phyloP scores from a whole-genome alignment of 768 basidiomycete species.

The Lentinula guzmanii region DNA sequence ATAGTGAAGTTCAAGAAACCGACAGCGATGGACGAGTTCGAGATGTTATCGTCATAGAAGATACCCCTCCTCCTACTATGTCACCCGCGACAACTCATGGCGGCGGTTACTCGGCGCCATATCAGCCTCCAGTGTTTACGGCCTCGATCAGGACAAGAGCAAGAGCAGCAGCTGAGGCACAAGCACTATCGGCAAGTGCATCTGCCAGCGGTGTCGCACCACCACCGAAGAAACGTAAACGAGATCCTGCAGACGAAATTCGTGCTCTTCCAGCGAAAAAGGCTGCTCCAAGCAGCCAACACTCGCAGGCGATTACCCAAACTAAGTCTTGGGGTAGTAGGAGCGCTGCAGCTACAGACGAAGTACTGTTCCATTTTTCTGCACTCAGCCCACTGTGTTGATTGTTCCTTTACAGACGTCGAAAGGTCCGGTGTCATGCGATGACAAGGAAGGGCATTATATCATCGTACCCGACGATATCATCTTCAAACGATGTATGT shows the following conservation, averaged over 20 bases:
- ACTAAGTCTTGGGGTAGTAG: slow-evolving; percentile 66
- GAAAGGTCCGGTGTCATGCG: slow-evolving; percentile 70
- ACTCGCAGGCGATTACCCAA: slow-evolving; percentile 40
- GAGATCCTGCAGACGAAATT: slow-evolving; percentile 69
- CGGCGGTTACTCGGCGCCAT: slow-evolving; percentile 69
- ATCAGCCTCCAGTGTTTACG: slow-evolving; percentile 70
- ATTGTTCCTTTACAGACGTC: slow-evolving; percentile 40
- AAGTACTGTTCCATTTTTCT: slow-evolving; percentile 42
- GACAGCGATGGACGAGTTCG: slow-evolving; percentile 71
- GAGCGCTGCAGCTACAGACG: slow-evolving; percentile 58
- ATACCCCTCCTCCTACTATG: slow-evolving; percentile 81
- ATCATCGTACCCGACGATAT: slow-evolving; percentile 90
- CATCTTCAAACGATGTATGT: slow-evolving; percentile 79
- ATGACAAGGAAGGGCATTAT: slow-evolving; percentile 99
- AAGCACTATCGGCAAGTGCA: slow-evolving; percentile 65
- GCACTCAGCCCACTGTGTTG: slow-evolving; percentile 16
- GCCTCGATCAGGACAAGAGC: slow-evolving; percentile 81
- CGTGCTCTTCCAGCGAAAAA: slow-evolving; percentile 65
- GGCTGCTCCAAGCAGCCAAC: slow-evolving; percentile 42
- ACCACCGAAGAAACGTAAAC: slow-evolving; percentile 78
- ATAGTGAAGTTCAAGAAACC: slow-evolving; percentile 85
- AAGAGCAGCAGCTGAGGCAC: slow-evolving; percentile 81
- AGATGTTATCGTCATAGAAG: slow-evolving; percentile 90
- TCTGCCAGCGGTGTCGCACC: slow-evolving; percentile 63
- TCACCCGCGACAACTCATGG: slow-evolving; percentile 72